Percentiles rank a stretch among this genome's conserved stretches.
phyloP scores from a whole-genome alignment of 2,329 filamentous ascomycete species.

The Trichoderma simmonsii region DNA sequence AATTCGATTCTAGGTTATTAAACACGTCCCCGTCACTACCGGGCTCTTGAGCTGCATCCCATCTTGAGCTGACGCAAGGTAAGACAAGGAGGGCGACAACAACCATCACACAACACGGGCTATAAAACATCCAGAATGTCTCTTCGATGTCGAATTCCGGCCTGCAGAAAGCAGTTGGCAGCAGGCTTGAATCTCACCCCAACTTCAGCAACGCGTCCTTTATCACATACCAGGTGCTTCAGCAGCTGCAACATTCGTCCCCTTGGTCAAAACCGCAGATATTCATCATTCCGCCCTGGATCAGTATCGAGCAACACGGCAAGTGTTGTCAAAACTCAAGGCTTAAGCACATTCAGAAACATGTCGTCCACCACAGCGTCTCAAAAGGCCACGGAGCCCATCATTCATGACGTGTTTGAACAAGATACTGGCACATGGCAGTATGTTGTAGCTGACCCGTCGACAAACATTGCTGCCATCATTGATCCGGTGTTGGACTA shows the following conservation, averaged over 20 bases:
- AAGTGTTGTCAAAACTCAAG: neutral
- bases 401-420: conserved; percentile 40
- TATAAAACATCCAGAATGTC: neutral
- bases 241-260: neutral
- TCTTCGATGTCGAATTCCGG: neutral
- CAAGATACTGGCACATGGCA: conserved; percentile 53
- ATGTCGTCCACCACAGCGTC: neutral
- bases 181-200: neutral
- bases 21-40: neutral
- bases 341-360: neutral
- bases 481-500: conserved; percentile 63
- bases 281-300: neutral
- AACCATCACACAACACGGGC: neutral
- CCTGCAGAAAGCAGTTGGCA: neutral
- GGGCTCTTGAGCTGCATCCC: neutral
- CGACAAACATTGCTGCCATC: conserved; percentile 48
- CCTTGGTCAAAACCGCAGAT: neutral
- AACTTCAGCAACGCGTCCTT: neutral
- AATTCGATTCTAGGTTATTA: neutral
- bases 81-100: neutral
- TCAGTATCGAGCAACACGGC: neutral
- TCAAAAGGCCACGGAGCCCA: conserved; percentile 28
- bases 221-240: neutral
- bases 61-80: neutral
- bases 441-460: conserved; percentile 56